Evolutionary conservation across 2,329 filamentous ascomycete species (phyloP).

Genomic region (Colletotrichum sp.): DNA sequence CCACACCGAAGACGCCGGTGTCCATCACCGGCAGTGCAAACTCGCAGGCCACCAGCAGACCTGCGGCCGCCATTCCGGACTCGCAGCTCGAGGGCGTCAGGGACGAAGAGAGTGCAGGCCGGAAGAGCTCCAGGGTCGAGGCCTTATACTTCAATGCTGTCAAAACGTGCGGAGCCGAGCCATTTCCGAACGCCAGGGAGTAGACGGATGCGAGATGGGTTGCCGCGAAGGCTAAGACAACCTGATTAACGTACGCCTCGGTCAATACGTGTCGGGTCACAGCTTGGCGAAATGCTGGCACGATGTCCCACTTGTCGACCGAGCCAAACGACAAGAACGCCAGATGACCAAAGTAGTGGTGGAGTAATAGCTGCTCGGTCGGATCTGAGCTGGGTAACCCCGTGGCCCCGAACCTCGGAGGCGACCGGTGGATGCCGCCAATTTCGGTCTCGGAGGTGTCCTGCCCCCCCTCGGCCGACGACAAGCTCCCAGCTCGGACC

Average conservation of each 20-base stretch:
- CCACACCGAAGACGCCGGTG: background rate
- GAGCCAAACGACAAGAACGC: background rate
- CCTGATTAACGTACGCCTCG: background rate
- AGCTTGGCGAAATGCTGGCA: background rate
- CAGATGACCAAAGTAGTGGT: background rate
- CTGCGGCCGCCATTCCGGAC: background rate
- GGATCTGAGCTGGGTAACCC: background rate
- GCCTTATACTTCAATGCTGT: background rate
- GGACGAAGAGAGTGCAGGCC: background rate
- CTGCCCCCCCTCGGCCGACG: background rate
- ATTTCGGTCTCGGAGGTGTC: background rate
- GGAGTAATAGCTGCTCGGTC: background rate
- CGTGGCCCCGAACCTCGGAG: background rate
- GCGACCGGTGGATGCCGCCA: background rate
- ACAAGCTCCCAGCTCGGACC: background rate
- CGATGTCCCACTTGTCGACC: background rate
- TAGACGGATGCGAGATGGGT: background rate
- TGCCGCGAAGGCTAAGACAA: background rate
- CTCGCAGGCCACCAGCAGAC: background rate
- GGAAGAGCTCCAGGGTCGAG: background rate
- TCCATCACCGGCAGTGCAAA: background rate
- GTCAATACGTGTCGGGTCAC: background rate
- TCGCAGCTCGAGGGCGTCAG: background rate
- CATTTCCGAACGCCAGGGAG: background rate
- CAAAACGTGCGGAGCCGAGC: background rate